A percentile compares a stretch with the other conserved stretches of the same genome.
These are phyloP conservation scores for Nigrospora oryzae DNA, from an alignment of 2,329 filamentous ascomycete species.

Conservation along the genomic window DNA sequence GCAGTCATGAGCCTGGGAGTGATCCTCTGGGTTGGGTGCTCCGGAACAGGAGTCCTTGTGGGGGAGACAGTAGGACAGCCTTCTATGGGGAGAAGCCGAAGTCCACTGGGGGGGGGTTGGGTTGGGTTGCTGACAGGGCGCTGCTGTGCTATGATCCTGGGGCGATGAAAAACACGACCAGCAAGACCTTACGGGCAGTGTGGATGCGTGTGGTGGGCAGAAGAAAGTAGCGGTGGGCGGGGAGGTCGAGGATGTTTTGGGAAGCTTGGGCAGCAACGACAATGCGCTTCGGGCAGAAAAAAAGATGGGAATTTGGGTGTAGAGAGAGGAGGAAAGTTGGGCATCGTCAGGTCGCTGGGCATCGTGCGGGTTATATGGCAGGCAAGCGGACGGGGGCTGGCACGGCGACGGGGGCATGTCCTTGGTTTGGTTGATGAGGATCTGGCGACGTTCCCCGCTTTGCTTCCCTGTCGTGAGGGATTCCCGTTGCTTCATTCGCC, in stretches of 20 bases:
- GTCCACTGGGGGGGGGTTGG: constrained; percentile 9
- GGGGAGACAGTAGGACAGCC: constrained; percentile 15
- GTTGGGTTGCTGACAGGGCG: constrained; percentile 13
- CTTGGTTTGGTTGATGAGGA: constrained; percentile 6
- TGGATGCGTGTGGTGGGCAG: constrained; percentile 4
- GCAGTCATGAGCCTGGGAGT: constrained; percentile 27
- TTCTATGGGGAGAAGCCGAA: constrained; percentile 13
- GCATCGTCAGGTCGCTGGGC: constrained; percentile 2
- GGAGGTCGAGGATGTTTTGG: constrained; percentile 13
- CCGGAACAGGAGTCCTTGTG: constrained; percentile 11
- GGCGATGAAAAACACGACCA: constrained; percentile 1
- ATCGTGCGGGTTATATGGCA: constrained; percentile 40
- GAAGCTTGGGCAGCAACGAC: constrained; percentile 22
- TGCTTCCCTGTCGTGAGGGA: constrained; percentile 6
- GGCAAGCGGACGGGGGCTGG: constrained; percentile 20
- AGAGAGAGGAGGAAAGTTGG: constrained; percentile 25
- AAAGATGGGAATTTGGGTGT: constrained; percentile 26
- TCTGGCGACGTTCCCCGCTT: constrained; percentile 4
- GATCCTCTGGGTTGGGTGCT: constrained; percentile 28
- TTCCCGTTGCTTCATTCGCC: constrained; percentile 3
- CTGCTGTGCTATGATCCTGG: constrained; percentile 11
- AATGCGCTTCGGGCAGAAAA: constrained; percentile 22
- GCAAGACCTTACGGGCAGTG: background rate
- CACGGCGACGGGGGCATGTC: constrained; percentile 7
- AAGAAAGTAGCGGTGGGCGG: constrained; percentile 14